A percentile compares a stretch with the other conserved stretches of the same genome.
These are phyloP conservation scores for Dictyostelium citrinum DNA, from an alignment of 78 protist genomes.

Conservation along the genomic window DNA sequence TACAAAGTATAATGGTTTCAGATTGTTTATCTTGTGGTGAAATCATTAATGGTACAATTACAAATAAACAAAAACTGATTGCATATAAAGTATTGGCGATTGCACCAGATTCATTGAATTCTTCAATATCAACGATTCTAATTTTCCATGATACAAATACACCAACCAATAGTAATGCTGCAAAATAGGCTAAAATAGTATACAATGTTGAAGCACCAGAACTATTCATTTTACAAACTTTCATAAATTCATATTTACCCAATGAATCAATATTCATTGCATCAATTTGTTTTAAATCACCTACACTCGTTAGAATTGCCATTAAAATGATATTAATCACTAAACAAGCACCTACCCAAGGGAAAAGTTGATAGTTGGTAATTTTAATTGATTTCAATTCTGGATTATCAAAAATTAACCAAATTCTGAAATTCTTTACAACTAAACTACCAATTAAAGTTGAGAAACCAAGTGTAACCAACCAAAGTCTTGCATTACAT, in stretches of 20 bases:
- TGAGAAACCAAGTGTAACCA: conserved; percentile 26
- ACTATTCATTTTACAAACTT: neutral
- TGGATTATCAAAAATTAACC: conserved; percentile 18
- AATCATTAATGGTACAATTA: conserved; percentile 12
- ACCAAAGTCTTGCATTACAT: conserved; percentile 24
- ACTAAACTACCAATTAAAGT: conserved; percentile 23
- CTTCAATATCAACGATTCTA: conserved; percentile 22
- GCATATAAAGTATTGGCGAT: conserved; percentile 22
- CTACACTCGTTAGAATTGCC: neutral
- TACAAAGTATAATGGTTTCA: neutral
- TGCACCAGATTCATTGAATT: conserved; percentile 7
- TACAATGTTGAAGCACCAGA: neutral
- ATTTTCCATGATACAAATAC: conserved; percentile 28
- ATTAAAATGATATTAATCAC: neutral
- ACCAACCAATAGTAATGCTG: conserved; percentile 7
- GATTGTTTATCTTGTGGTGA: neutral
- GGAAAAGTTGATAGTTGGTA: conserved; percentile 11
- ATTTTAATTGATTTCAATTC: conserved; percentile 21
- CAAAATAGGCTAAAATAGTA: neutral
- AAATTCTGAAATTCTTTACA: conserved; percentile 49
- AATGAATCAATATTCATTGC: neutral
- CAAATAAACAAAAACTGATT: conserved; percentile 8
- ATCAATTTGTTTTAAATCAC: neutral
- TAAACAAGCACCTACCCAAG: neutral
- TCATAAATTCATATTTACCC: conserved; percentile 22